A percentile compares a stretch with the other conserved stretches of the same genome.
Evolutionary conservation across 1,139 yeast species (phyloP).

Genomic region (Yamadazyma jaroonii): DNA sequence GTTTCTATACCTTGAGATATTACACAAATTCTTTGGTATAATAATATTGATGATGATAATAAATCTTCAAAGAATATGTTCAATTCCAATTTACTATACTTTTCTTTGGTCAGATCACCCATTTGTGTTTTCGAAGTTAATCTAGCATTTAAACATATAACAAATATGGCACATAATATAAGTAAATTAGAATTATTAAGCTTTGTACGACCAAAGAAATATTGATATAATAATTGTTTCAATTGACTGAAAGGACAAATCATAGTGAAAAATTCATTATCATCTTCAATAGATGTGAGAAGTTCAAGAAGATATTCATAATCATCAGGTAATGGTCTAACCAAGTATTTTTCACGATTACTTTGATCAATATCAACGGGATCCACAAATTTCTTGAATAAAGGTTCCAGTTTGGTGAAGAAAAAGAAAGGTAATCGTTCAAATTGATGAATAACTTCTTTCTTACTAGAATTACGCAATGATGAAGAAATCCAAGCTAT

Average conservation of each 20-base stretch:
- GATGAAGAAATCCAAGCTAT: conserved; percentile 31
- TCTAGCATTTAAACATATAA: conserved; percentile 7
- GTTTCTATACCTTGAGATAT: conserved; percentile 51
- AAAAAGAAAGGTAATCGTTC: conserved; percentile 29
- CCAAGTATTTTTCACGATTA: conserved; percentile 18
- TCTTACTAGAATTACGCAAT: conserved; percentile 22
- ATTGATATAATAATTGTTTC: conserved; percentile 19
- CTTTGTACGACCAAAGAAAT: conserved; percentile 13
- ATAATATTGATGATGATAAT: conserved; percentile 37
- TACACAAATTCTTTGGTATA: conserved; percentile 46
- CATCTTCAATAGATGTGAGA: conserved; percentile 19
- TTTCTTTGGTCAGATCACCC: neutral
- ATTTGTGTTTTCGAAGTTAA: conserved; percentile 13
- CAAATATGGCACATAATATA: conserved; percentile 7
- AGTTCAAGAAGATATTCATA: conserved; percentile 21
- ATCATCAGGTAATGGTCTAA: conserved; percentile 29
- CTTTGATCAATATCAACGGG: conserved; percentile 26
- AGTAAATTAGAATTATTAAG: conserved; percentile 11
- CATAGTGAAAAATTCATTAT: conserved; percentile 8
- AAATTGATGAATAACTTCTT: conserved; percentile 24
- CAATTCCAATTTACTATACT: conserved; percentile 11
- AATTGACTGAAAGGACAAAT: conserved; percentile 18
- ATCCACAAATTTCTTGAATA: conserved; percentile 32
- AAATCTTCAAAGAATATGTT: conserved; percentile 20
- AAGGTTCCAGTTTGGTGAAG: conserved; percentile 18